Percentiles rank a stretch among this genome's conserved stretches.
Conservation (phyloP, 2,329 filamentous ascomycete species). For the Microthyrium microscopicum region DNA sequence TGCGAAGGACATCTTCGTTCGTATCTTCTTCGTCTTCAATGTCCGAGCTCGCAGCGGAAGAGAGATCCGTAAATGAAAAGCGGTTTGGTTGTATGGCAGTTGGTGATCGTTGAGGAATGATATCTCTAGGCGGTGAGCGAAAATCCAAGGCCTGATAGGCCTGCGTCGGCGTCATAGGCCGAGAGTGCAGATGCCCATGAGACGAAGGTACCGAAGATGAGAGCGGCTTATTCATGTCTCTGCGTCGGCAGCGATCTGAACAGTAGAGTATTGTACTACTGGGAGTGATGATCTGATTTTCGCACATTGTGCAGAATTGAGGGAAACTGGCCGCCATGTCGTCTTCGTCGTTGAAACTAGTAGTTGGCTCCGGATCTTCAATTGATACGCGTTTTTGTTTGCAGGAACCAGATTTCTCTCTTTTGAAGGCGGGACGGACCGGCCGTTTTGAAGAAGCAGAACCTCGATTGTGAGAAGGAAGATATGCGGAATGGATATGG, state of each 20-base stretch:
- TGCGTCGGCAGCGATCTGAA: slow-evolving; percentile 37
- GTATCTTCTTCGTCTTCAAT: slow-evolving; percentile 18
- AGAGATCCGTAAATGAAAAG: slow-evolving; percentile 21
- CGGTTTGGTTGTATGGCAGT: slow-evolving; percentile 23
- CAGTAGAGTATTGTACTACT: slow-evolving; percentile 45
- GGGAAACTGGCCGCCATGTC: slow-evolving; percentile 35
- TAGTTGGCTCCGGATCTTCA: too few relatives aligned
- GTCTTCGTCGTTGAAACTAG: slow-evolving; percentile 32
- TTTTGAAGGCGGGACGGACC: too few relatives aligned
- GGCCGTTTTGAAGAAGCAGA: too few relatives aligned
- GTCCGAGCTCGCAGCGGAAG: slow-evolving; percentile 25
- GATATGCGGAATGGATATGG: too few relatives aligned
- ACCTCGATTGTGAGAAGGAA: too few relatives aligned
- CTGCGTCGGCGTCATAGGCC: slow-evolving; percentile 17
- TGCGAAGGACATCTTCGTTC: slow-evolving; percentile 11
- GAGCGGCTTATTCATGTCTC: slow-evolving; percentile 24
- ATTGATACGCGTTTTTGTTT: too few relatives aligned
- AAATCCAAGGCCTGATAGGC: slow-evolving; percentile 11
- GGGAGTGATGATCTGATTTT: slow-evolving; percentile 47
- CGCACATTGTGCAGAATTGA: slow-evolving; percentile 43
- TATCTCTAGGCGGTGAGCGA: slow-evolving; percentile 22
- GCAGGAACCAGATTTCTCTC: too few relatives aligned
- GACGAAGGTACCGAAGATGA: too few relatives aligned
- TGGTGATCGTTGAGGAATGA: slow-evolving; percentile 30
- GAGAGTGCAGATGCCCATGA: slow-evolving; percentile 17